Conservation (phyloP, 108 stramenopile species). For the Skeletonema marinoi region DNA sequence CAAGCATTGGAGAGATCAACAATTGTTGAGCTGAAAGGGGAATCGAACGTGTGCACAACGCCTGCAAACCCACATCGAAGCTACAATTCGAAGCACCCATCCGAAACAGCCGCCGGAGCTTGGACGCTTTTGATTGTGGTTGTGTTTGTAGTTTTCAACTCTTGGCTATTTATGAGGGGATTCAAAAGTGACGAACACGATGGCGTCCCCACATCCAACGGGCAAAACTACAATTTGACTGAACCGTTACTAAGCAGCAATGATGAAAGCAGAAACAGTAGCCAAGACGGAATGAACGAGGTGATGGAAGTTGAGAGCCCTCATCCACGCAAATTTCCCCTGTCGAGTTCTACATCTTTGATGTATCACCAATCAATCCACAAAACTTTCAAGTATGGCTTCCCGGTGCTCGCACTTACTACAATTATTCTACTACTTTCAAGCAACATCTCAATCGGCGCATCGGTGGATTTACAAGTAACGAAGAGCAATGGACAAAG, state of each 20-base stretch:
- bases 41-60: conserved; percentile 18
- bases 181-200: conserved; percentile 14
- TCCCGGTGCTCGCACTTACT: conserved; percentile 26
- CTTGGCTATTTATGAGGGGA: conserved; percentile 37
- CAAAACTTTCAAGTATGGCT: conserved; percentile 16
- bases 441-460: conserved; percentile 78
- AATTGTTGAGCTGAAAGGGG: conserved; percentile 8
- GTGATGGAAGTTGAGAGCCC: conserved; percentile 40
- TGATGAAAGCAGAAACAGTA: background rate
- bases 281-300: conserved; percentile 33
- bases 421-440: conserved; percentile 42
- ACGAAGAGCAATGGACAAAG: conserved; percentile 30
- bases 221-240: conserved; percentile 2
- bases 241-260: background rate
- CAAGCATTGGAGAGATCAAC: conserved; percentile 10
- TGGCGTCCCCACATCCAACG: background rate
- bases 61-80: conserved; percentile 36
- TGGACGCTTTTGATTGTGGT: conserved; percentile 43
- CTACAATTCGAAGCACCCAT: conserved; percentile 6
- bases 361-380: conserved; percentile 52
- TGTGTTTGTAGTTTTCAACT: conserved; percentile 30
- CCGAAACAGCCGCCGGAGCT: conserved; percentile 23
- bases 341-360: conserved; percentile 43
- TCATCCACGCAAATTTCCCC: conserved; percentile 26
- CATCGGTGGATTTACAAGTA: conserved; percentile 71